Evolutionary conservation across 2,329 filamentous ascomycete species (phyloP), one percentile per base, ranked within the genome.

Genomic region (Penicillium sp.): DNA sequence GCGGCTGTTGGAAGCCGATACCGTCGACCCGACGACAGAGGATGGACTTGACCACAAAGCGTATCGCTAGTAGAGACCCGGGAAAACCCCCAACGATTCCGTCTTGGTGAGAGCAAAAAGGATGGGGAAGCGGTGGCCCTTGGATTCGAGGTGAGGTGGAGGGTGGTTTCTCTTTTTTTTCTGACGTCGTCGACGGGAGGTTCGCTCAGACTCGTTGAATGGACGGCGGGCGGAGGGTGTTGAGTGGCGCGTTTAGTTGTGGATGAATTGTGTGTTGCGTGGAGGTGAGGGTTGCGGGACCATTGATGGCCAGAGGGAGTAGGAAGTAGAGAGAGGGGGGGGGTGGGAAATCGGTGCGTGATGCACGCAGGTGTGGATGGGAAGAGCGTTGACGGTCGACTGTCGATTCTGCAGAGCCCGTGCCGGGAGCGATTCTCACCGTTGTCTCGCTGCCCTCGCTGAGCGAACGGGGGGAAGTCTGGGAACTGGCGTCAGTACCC

Each of bases 401-500:
- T 8, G 29, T 32, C 2, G 29, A 32, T 8, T 32, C 8, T 32
- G 29, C 29, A 32, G 29, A 32, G 29, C 29, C 29, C 29, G 29
- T 32, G 29, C 29, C 29, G 8, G 29, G 29, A 32, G 29, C 29
- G 29, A 11, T 32, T 32, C 29, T 32, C 29, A 32, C 29, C 29
- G 29, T 38, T 38, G 36, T 35, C 50, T 48, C 38, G 25, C 43
- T 49, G 41, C 48, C 46, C 52, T 29, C 49, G 24, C 34, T 24
- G 32, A 9, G 40, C 9, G 26, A 34, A 34, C 18, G 8, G 11
- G 32, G 27, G 40, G 28, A 43, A 43, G 40, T 43, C 32, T 43
- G 40, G 48, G 51, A 50, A 56, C 50, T 53, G 55, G 54, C 52
- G 54, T 55, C 52, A 57, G 52, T 57, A 57, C 50, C 54, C 54